Evolutionary conservation across 805 yeast species (phyloP), one percentile per base, ranked within the genome.

Genomic region (Schwanniomyces sp.): DNA sequence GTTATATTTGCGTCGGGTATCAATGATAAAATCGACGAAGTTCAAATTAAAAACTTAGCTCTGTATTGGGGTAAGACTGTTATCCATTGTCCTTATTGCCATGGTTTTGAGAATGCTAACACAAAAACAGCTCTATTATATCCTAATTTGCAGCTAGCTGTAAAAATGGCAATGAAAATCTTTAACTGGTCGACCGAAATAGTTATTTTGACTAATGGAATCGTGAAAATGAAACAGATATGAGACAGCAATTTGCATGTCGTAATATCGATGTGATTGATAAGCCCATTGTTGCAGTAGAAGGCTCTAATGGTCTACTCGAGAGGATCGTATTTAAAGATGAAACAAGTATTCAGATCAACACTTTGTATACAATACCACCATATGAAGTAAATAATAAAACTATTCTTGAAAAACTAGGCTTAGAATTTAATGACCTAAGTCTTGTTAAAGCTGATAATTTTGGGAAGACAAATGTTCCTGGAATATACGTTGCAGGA

Each of bases 31-130:
- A 43, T 53, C 16, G 46, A 44, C 5, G 34, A 46, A 5, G 27
- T 41, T 7, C 25, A 38, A 7, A 48, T 53, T 24, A 40, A 48
- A 36, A 46, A 44, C 34, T 30, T 53, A 8, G 44, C 46, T 6
- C 28, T 48, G 14, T 53, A 44, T 45, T 55, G 59, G 59, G 59
- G 59, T 11, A 45, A 49, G 11, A 34, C 52, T 18, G 43, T 47
- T 32, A 41, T 47, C 11, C 49, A 41, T n/a, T 50, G 53, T 39
- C 51, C 53, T 1, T 50, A 41, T 37, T 53, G 58, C 26, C 58
- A 55, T 39, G 57, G 57, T 1, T 44, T 38, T 27, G 58, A 55
- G 36, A 40, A 41, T 24, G 41, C 48, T 18, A 40, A 44, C 7
- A 30, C 30, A 21, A 46, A 34, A 24, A 50, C 53, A 9, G 57